These are phyloP conservation scores for Nadsonia fulvescens DNA, from an alignment of 805 yeast species.

Conservation along the genomic window DNA sequence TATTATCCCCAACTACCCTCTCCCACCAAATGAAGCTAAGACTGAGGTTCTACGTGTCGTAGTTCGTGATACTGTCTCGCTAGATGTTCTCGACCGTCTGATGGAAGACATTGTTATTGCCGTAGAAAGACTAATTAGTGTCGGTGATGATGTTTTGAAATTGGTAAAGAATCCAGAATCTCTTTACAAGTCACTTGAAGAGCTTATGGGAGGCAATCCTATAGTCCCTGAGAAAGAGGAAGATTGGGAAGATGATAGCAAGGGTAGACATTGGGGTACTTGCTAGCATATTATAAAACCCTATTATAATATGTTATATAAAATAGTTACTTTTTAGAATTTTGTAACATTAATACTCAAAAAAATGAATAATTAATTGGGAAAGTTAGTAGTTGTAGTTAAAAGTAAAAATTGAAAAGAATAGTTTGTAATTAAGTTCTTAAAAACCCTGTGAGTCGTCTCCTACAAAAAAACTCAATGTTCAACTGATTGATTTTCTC, in stretches of 20 bases:
- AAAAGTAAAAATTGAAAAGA: too few species aligned
- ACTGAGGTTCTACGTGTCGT: slow-evolving; percentile 71
- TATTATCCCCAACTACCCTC: slow-evolving; percentile 77
- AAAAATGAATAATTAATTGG: too few species aligned
- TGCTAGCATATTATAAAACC: too few species aligned
- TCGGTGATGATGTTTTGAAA: slow-evolving; percentile 20
- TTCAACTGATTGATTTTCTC: too few species aligned
- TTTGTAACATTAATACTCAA: too few species aligned
- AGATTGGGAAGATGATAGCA: slow-evolving; percentile 4
- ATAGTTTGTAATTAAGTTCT: too few species aligned
- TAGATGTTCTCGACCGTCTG: slow-evolving; percentile 42
- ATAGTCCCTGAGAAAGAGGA: slow-evolving; percentile 5
- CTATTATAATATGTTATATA: too few species aligned
- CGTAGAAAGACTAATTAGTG: slow-evolving; percentile 32
- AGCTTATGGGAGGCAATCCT: slow-evolving; percentile 4
- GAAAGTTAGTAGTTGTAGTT: too few species aligned
- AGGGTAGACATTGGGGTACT: too few species aligned
- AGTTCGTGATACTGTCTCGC: slow-evolving; percentile 50
- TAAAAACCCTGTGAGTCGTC: too few species aligned
- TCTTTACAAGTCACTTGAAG: slow-evolving; percentile 3
- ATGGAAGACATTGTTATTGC: slow-evolving; percentile 41
- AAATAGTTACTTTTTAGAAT: too few species aligned
- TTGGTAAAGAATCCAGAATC: slow-evolving; percentile 1
- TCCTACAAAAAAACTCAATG: too few species aligned
- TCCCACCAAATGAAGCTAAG: slow-evolving; percentile 42